Base-by-base conservation (phyloP, 169 alveolate species). In the Toxoplasma gondii region DNA sequence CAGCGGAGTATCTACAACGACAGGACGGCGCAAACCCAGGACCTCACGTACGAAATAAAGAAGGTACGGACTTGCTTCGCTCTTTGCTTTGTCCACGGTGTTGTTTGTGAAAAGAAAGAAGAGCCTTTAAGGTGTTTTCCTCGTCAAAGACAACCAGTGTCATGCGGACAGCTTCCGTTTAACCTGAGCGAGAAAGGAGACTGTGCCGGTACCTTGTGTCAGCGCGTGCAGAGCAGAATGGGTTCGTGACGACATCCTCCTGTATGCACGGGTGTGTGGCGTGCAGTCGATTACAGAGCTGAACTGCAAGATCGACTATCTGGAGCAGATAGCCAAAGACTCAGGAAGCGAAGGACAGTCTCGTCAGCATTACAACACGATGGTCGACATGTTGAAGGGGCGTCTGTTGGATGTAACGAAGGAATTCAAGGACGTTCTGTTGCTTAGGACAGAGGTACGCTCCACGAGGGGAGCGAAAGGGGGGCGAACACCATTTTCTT, bases 1-100 rank as follows among this genome's bases (percentile, higher is more conserved):
- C 95, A 94, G 45, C 82, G 94, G 87, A 95, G 97, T 16, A 70
- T 95, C 39, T 95, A 93, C 94, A 95, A 94, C 87, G 97, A 95
- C 94, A 93, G 93, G 80, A 87, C 95, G 1, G 93, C 91, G 39
- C 97, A 95, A 45, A 94, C 94, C 19, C 96, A 95, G 44, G 96
- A 95, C 16, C 94, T 95, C 54, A 95, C 97, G 17, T 95, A 94
- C 78, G 96, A 94, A 12, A 92, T 95, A 41, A 94, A 93, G 67
- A 58, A 64, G 92, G 94, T 83, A 27, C 19, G 86, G 74, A 74
- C 86, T 19, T 9, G 45, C 44, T 74, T 41, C n/a, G 86, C n/a
- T 31, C 5, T 4, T 31, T 31, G 24, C 9, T 70, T 74, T 31
- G 82, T 36, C 10, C 12, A 27, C 41, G 45, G 27, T 27, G 22